Evolutionary conservation across 2,329 filamentous ascomycete species (phyloP), one percentile per base, ranked within the genome.

Genomic region (Blastomyces percursus): DNA sequence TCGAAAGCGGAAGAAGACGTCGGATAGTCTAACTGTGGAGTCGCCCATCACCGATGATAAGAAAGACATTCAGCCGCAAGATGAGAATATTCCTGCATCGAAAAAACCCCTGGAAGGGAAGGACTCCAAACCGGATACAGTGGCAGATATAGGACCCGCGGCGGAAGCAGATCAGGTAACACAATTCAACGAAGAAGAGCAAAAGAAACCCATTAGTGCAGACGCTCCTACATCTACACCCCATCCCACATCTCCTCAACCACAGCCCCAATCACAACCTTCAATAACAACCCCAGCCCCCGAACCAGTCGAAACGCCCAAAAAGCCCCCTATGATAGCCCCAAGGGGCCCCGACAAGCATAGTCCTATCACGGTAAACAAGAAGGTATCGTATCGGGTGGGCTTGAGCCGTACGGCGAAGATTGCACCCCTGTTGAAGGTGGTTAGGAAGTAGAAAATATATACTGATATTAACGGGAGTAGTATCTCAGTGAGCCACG

Each of bases 401-500:
- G 80, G 80, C 1, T 67, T 82, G 63, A 81, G 79, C 68, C 79
- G 77, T 60, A 73, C 71, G 62, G 77, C 77, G 27, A 71, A 77
- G 32, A 81, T 82, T 56, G 78, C 78, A 21, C 77, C 80, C 21
- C 69, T 82, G 66, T 68, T 82, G 62, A 78, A 77, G 64, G 69
- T 79, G 52, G 73, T 79, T 12, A 72, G 75, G 59, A 78, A 78
- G 63, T 77, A 66, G 71, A 60, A 46, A 14, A 12, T 14, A 7
- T n/a, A 30, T 21, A 24, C 14, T 44, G 32, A 35, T 35, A 35
- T 24, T 21, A 27, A 42, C 19, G 35, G 14, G 32, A 40, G 30
- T 32, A 38, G 51, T 4, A 55, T n/a, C 3, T 24, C 2, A 8
- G 8, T 38, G 30, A 38, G 30, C 21, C 11, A 4, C 32, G 4